A percentile compares a stretch with the other conserved stretches of the same genome.
phyloP scores from a whole-genome alignment of 2,329 filamentous ascomycete species.

The Arthrobotrys sinensis region DNA sequence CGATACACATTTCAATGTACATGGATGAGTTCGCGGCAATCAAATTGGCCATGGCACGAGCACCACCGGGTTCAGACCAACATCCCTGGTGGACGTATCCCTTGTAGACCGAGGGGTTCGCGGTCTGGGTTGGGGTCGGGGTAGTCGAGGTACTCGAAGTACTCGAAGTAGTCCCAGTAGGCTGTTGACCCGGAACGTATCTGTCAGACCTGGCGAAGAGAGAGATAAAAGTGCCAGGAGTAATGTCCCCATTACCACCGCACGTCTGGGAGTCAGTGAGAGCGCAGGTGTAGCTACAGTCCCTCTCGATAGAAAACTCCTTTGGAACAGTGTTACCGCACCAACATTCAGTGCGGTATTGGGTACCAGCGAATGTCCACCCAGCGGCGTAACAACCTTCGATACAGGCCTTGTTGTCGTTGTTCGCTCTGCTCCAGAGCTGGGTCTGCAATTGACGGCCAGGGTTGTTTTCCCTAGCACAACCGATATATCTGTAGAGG shows the following conservation, averaged over 20 bases:
- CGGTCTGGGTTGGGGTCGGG: conserved; percentile 5
- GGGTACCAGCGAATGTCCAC: conserved; percentile 70
- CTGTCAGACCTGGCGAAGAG: conserved; percentile 69
- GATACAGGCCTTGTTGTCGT: conserved; percentile 70
- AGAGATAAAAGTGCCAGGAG: conserved; percentile 69
- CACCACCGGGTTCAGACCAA: conserved; percentile 12
- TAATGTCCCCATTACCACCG: conserved; percentile 70
- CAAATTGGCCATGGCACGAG: conserved; percentile 6
- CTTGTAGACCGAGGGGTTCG: conserved; percentile 42
- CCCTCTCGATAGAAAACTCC: conserved; percentile 68
- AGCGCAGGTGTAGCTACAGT: conserved; percentile 59
- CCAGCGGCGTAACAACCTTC: conserved; percentile 67
- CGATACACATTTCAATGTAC: conserved; percentile 58
- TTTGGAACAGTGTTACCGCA: conserved; percentile 70
- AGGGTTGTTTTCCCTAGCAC: conserved; percentile 74
- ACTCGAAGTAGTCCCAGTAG: conserved; percentile 52
- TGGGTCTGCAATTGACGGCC: conserved; percentile 71
- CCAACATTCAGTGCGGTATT: conserved; percentile 71
- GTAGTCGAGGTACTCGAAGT: conserved; percentile 17
- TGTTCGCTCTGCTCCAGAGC: conserved; percentile 68
- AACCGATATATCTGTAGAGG: conserved; percentile 73
- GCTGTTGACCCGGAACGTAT: conserved; percentile 64
- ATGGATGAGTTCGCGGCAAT: conserved; percentile 34
- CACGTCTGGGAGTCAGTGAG: conserved; percentile 67
- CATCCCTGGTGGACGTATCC: conserved; percentile 45